These are phyloP conservation scores for Thielaviopsis musarum DNA, from an alignment of 2,329 filamentous ascomycete species.

Conservation along the genomic window DNA sequence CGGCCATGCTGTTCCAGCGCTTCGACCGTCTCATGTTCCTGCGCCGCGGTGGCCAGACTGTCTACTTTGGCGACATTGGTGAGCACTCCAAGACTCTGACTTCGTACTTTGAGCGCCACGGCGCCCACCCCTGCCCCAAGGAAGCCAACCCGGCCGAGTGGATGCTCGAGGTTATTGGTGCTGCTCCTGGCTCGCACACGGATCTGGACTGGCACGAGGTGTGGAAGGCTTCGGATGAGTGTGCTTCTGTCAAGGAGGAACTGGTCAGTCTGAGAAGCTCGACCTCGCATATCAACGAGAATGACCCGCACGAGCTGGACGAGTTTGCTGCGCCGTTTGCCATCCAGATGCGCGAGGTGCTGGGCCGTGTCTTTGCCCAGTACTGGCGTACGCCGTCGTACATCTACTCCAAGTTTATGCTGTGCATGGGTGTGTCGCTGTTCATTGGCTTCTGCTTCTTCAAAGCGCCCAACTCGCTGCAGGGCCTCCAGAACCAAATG, in stretches of 20 bases:
- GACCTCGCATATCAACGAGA: slow-evolving; percentile 16
- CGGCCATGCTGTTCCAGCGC: slow-evolving; percentile 82
- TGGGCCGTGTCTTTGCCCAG: slow-evolving; percentile 66
- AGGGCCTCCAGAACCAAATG: slow-evolving; percentile 73
- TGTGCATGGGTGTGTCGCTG: slow-evolving; percentile 48
- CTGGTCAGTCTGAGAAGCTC: slow-evolving; percentile 35
- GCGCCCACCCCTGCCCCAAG: slow-evolving; percentile 44
- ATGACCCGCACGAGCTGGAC: slow-evolving; percentile 34
- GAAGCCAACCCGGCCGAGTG: slow-evolving; percentile 69
- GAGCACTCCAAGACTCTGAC: slow-evolving; percentile 50
- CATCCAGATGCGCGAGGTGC: slow-evolving; percentile 49
- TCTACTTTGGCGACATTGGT: slow-evolving; percentile 71
- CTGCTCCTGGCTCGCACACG: slow-evolving; percentile 44
- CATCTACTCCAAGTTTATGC: slow-evolving; percentile 65
- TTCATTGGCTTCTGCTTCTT: slow-evolving; percentile 77
- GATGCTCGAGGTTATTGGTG: slow-evolving; percentile 50
- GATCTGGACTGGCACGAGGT: slow-evolving; percentile 49
- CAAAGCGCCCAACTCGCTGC: slow-evolving; percentile 51
- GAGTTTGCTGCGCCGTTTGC: slow-evolving; percentile 69
- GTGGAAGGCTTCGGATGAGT: slow-evolving; percentile 44
- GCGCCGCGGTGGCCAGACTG: slow-evolving; percentile 56
- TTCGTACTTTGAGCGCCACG: slow-evolving; percentile 60
- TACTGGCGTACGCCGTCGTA: slow-evolving; percentile 85
- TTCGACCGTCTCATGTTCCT: slow-evolving; percentile 72
- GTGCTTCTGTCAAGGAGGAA: slow-evolving; percentile 36